Base-by-base conservation (phyloP, 2,329 filamentous ascomycete species). In the Fusarium veterinarium region DNA sequence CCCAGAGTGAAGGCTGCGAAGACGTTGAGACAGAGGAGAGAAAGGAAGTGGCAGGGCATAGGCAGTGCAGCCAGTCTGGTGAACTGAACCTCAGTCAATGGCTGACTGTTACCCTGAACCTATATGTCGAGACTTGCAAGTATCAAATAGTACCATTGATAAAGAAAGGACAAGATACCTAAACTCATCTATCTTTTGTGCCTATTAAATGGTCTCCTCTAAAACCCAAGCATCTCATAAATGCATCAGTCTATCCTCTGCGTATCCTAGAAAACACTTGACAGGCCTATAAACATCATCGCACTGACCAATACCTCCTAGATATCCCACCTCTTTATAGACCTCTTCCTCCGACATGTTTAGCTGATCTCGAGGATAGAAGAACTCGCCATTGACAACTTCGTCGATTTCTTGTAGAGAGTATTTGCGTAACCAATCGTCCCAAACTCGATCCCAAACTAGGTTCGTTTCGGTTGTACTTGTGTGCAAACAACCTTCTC, bases 361-460 rank as follows among this genome's bases (percentile, higher is more conserved):
- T 11, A 74, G 48, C 30, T 66, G 62, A 6, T 67, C 60, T 40
- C 77, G 65, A 5, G 57, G 44, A 33, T 74, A 58, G 53, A 79
- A 74, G 17, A 55, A 23, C 7, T 69, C 58, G 1, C 58, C 68
- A 13, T 65, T 52, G 4, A 58, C 33, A 14, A 53, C 56, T 20
- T 65, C 58, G 1, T 52, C 35, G 10, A 37, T 41, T 7, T 56
- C 40, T 12, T 61, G 48, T 8, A 71, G 19, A 28, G 76, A 76
- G 42, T 76, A 79, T 56, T 70, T 64, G 3, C 71, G 62, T 45
- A 79, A 23, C 80, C 79, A 82, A n/a, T 64, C 40, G 17, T 79
- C 72, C 80, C 80, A 82, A 11, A 76, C 46, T 16, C 58, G 45
- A 30, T 79, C 72, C 73, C 75, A 78, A 11, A 51, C 33, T 10